Base-by-base conservation (phyloP, 306 rosid genomes). In the Cucurbita argyrosperma region DNA sequence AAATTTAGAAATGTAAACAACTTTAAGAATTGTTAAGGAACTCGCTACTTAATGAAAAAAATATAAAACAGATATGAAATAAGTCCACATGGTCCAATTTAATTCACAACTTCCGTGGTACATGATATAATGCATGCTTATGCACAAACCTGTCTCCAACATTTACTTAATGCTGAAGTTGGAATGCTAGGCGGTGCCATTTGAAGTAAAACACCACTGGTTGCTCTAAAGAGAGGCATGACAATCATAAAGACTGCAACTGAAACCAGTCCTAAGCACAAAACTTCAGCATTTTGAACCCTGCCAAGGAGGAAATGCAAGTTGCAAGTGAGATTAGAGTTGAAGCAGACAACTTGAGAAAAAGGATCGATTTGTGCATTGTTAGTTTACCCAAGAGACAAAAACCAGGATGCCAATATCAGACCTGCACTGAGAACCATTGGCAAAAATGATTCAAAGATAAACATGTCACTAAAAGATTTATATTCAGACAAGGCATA, bases 241-340 rank as follows among this genome's bases (percentile, higher is more conserved):
- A 89, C 97, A 72, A 95, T 96, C 87, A 87, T 87, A 83, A 95
- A 91, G 72, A 91, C 86, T 49, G 96, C 82, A 79, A 77, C 89
- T 46, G 99, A 90, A 82, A 95, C 99, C 79, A 95, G 89, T 69
- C 99, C 99, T 55, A 91, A 59, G 77, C 97, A 95, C 88, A 95
- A 80, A 66, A 91, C 96, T 82, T 95, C 99, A 14, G 97, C 97
- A 88, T 95, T 95, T 86, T 91, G 91, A 77, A 95, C 89, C 90
- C 99, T 95, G 78, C 74, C 77, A 74, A 76, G 63, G 78, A 76
- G 10, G 13, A 75, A 79, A 77, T 70, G 30, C 4, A 30, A 16
- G 82, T 60, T 74, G 42, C 73, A 76, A 39, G 45, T 58, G 51
- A 59, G 57, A 76, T 76, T 38, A 70, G 75, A 84, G 58, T 61